These are phyloP conservation scores for Alternaria longipes DNA, from an alignment of 2,329 filamentous ascomycete species.

Conservation along the genomic window DNA sequence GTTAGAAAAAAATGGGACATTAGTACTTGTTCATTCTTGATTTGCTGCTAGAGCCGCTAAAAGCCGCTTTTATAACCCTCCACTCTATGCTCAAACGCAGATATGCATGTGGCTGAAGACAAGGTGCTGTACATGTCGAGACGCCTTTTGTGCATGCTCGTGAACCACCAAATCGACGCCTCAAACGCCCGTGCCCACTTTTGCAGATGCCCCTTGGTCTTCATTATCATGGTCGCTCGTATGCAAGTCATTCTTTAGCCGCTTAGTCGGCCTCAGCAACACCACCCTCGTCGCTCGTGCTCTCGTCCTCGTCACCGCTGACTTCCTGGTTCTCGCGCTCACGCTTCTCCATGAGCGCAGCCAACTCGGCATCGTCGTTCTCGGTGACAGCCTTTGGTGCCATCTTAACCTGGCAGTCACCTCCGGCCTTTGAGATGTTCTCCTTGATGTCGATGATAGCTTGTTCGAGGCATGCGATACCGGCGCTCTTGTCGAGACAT, in stretches of 20 bases:
- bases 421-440: conserved; percentile 80
- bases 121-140: conserved; percentile 27
- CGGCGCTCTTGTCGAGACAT: conserved; percentile 89
- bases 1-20: neutral
- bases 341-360: conserved; percentile 98
- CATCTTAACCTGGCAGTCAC: conserved; percentile 92
- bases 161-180: conserved; percentile 25
- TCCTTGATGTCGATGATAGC: conserved; percentile 87
- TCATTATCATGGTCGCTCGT: conserved; percentile 26
- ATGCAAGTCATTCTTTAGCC: conserved; percentile 16
- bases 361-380: conserved; percentile 95
- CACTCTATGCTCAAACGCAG: conserved; percentile 4
- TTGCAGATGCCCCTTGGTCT: conserved; percentile 23
- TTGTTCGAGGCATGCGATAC: conserved; percentile 84
- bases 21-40: conserved; percentile 2
- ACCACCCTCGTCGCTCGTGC: conserved; percentile 88
- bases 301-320: conserved; percentile 95
- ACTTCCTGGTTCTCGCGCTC: conserved; percentile 98
- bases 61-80: neutral
- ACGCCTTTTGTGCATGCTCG: conserved; percentile 29
- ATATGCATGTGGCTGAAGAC: conserved; percentile 2
- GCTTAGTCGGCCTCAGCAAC: conserved; percentile 49
- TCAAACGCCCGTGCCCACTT: conserved; percentile 44
- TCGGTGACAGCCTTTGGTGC: conserved; percentile 98
- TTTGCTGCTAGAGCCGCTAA: conserved; percentile 1